Evolutionary conservation across 2,329 filamentous ascomycete genomes (phyloP).

Genomic region (Fusarium metavorans): DNA sequence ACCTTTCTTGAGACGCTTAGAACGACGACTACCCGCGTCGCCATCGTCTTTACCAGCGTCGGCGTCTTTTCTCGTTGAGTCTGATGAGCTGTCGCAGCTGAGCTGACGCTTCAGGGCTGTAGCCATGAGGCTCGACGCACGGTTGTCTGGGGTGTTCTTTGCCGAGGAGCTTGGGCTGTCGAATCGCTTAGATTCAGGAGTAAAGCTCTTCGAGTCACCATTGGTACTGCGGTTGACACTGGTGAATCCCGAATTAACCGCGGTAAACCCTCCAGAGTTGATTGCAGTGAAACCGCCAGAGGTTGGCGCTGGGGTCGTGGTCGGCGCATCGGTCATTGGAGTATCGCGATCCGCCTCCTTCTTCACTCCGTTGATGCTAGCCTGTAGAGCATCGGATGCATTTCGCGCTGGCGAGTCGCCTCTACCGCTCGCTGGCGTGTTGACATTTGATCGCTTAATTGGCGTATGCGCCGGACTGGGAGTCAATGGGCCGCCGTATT

Average conservation of each 20-base stretch:
- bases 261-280: conserved; percentile 70
- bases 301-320: conserved; percentile 48
- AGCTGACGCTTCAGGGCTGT: conserved; percentile 82
- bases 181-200: conserved; percentile 69
- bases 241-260: conserved; percentile 78
- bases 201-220: conserved; percentile 66
- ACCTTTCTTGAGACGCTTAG: conserved; percentile 88
- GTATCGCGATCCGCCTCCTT: conserved; percentile 62
- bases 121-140: conserved; percentile 65
- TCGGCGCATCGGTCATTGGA: conserved; percentile 60
- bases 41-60: conserved; percentile 66
- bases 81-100: conserved; percentile 66
- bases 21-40: conserved; percentile 80
- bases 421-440: conserved; percentile 69
- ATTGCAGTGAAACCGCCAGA: conserved; percentile 59
- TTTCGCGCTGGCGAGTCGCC: conserved; percentile 76
- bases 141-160: conserved; percentile 74
- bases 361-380: conserved; percentile 59
- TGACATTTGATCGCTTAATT: conserved; percentile 72
- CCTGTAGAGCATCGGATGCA: conserved; percentile 66
- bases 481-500: conserved; percentile 92
- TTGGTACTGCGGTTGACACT: conserved; percentile 70
- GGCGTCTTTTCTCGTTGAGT: conserved; percentile 61
- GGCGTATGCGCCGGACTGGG: conserved; percentile 78
- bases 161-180: conserved; percentile 73